These are phyloP conservation scores for Quercus rubra DNA, from an alignment of 306 rosid genomes.

Conservation along the genomic window DNA sequence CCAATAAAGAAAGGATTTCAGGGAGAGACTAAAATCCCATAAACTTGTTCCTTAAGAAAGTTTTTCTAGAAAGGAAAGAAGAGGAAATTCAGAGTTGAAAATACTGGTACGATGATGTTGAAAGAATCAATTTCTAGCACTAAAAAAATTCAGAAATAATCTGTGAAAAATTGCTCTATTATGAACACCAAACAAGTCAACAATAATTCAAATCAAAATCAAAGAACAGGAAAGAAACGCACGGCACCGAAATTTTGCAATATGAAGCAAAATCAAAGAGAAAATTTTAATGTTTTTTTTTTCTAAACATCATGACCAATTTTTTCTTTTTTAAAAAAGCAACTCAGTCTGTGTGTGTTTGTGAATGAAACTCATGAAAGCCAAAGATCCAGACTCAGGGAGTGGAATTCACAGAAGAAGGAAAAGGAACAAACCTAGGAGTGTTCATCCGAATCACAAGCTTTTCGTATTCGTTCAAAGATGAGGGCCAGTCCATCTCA, in stretches of 20 bases:
- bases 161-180: background rate
- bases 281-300: no score
- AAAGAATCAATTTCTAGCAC: background rate
- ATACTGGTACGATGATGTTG: background rate
- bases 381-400: background rate
- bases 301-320: no score
- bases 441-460: constrained; percentile 78
- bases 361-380: background rate
- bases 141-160: background rate
- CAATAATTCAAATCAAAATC: background rate
- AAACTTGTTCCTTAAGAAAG: background rate
- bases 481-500: constrained; percentile 72
- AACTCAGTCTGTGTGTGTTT: background rate
- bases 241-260: no score
- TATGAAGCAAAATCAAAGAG: no score
- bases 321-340: no score
- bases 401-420: background rate
- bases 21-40: no score
- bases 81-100: background rate
- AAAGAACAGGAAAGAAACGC: background rate
- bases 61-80: constrained; percentile 20
- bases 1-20: no score
- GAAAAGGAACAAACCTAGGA: constrained; percentile 57
- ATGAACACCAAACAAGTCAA: background rate
- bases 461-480: constrained; percentile 73